A percentile compares a stretch with the other conserved stretches of the same genome.
Conservation (phyloP, 2,329 filamentous ascomycete genomes). For the Tolypocladium ophioglossoides region DNA sequence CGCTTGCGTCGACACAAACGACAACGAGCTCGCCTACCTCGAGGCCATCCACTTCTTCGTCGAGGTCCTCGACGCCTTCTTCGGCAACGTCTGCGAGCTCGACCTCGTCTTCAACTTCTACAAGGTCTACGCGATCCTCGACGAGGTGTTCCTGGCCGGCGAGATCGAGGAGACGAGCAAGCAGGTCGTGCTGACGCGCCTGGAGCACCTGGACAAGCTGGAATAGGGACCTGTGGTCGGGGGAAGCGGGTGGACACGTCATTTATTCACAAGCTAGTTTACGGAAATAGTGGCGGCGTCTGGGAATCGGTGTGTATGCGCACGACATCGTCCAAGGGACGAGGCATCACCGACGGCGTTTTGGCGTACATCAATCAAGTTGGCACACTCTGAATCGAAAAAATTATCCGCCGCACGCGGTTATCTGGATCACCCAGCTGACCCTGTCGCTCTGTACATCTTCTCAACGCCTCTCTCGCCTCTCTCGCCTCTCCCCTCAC, state of each 20-base stretch:
- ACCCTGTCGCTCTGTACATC: background rate
- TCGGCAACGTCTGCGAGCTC: slow-evolving; percentile 97
- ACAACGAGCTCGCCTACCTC: slow-evolving; percentile 93
- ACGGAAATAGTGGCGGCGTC: background rate
- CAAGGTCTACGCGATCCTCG: slow-evolving; percentile 93
- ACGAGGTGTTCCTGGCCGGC: slow-evolving; percentile 94
- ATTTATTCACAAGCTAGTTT: background rate
- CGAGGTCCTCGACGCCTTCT: slow-evolving; percentile 96
- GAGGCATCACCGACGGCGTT: background rate
- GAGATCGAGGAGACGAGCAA: slow-evolving; percentile 99
- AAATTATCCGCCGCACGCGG: background rate
- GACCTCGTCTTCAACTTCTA: slow-evolving; percentile 79
- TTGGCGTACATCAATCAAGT: background rate
- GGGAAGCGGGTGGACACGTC: background rate
- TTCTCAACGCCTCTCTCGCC: background rate
- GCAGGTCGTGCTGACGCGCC: slow-evolving; percentile 84
- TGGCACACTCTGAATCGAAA: background rate
- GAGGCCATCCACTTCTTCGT: slow-evolving; percentile 99
- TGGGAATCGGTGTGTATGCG: background rate
- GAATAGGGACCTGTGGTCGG: slow-evolving; percentile 35
- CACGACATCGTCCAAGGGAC: background rate
- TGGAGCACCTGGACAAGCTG: slow-evolving; percentile 94
- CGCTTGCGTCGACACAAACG: slow-evolving; percentile 96
- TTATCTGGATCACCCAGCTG: background rate
- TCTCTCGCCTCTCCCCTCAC: background rate